A percentile compares a stretch with the other conserved stretches of the same genome.
These are phyloP conservation scores for Panicum hallii DNA, from an alignment of 202 grass and related monocot species.

Conservation along the genomic window DNA sequence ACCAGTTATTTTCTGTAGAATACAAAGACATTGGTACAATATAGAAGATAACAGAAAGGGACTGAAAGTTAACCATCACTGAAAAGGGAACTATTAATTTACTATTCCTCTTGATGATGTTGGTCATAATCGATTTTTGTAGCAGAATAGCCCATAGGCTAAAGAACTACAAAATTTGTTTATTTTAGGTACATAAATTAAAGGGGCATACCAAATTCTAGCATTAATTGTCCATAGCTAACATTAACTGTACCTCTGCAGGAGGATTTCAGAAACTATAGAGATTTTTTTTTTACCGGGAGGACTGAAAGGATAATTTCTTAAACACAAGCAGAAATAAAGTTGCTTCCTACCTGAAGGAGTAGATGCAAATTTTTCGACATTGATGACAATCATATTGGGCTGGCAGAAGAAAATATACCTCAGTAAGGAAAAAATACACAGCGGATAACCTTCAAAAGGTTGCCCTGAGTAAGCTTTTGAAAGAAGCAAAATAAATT, in stretches of 20 bases:
- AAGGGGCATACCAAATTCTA: not conserved
- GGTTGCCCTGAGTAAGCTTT: not conserved
- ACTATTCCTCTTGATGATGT: conserved; percentile 22
- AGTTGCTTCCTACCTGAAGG: conserved; percentile 60
- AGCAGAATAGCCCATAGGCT: not conserved
- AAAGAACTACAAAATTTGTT: conserved; percentile 29
- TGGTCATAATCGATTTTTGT: conserved; percentile 18
- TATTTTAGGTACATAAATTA: not conserved
- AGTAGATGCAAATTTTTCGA: conserved; percentile 87
- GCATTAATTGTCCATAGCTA: conserved; percentile 21
- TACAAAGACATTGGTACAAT: conserved; percentile 21
- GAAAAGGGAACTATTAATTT: conserved; percentile 9
- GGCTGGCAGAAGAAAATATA: conserved; percentile 70
- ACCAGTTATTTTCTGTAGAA: conserved; percentile 77
- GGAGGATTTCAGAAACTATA: conserved; percentile 21
- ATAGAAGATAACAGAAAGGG: conserved; percentile 20
- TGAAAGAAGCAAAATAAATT: conserved; percentile 23
- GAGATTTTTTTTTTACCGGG: conserved; percentile 3
- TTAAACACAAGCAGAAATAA: conserved; percentile 33
- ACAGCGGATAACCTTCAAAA: conserved; percentile 12
- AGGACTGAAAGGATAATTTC: conserved; percentile 10
- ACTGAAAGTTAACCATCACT: conserved; percentile 30
- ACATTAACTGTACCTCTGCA: conserved; percentile 4
- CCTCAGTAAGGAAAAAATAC: conserved; percentile 32
- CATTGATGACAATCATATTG: conserved; percentile 94